Evolutionary conservation across 2,329 filamentous ascomycete species (phyloP).

Genomic region (Fusarium sp.): DNA sequence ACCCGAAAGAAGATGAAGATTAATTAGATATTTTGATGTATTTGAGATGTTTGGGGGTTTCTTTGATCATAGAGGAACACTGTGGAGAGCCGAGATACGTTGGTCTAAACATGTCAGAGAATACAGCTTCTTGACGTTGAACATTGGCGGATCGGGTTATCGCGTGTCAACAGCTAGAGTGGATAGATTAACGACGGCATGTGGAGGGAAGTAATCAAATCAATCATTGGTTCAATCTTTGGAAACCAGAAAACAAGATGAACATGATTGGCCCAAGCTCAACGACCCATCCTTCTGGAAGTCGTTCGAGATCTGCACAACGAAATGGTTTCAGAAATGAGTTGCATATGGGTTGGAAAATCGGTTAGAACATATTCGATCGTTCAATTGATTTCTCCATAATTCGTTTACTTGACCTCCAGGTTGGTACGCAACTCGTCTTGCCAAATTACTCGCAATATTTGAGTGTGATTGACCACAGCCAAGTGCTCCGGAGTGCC

Average conservation of each 20-base stretch:
- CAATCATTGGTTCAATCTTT: constrained; percentile 15
- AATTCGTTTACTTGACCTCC: no score
- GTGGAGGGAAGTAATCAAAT: constrained; percentile 12
- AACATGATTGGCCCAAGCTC: constrained; percentile 28
- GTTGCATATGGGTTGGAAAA: background rate
- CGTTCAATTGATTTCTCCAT: no score
- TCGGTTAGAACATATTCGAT: background rate
- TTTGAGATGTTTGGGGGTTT: background rate
- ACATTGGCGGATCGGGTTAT: constrained; percentile 31
- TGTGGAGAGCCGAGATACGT: no score
- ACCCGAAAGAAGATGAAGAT: constrained; percentile 38
- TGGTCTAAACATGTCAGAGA: no score
- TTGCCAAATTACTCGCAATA: no score
- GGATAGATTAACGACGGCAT: constrained; percentile 20
- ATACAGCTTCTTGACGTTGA: background rate
- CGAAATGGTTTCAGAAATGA: constrained; percentile 6
- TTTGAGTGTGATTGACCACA: no score
- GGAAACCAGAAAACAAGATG: constrained; percentile 12
- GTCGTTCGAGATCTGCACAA: constrained; percentile 31
- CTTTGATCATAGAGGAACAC: accelerated
- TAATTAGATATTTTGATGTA: background rate
- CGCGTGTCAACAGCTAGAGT: constrained; percentile 26
- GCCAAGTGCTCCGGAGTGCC: accelerated
- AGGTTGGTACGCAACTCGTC: no score
- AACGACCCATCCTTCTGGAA: constrained; percentile 21